Evolutionary conservation across 345 rosid species (phyloP), one percentile per base, ranked within the genome.

Genomic region (Eucalyptus pumila): DNA sequence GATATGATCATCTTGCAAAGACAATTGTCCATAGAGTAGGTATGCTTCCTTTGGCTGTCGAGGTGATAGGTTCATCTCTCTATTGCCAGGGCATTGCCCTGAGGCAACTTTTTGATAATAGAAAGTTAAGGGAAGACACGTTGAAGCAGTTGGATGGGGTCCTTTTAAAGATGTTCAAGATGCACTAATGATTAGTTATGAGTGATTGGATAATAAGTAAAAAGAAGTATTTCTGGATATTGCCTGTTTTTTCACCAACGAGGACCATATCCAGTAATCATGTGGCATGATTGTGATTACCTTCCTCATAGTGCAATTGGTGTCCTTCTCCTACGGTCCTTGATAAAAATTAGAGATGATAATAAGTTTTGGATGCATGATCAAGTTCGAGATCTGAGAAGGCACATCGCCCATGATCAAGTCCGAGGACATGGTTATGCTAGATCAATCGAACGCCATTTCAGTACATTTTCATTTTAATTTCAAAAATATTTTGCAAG

Each of bases 281-380:
- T 83, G 37, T 88, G 87, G 89, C 17, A 49, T 3, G 76, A 40
- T 1, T 81, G 2, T 16, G 12, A 76, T 76, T 72, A 37, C 47
- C 47, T 11, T 47, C 6, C 85, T 40, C 13, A 17, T 6, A 9
- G 30, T 8, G 87, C 76, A 56, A 11, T 88, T 4, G 11, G 23
- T 14, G 87, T 24, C 24, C 89, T 88, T 4, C 9, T 11, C 47
- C 42, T 9, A 30, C 2, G 13, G 26, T 21, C 89, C 42, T 56
- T 58, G 45, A 44, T 88, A 21, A 88, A 83, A 60, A 45, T 83
- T 5, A 50, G 2, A 12, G 26, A 69, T 32, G 80, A 83, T n/a
- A 37, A 83, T 3, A 88, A 10, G 49, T 56, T 88, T 34, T 56
- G 56, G 80, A 88, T 88, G 89, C 89, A 88, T 21, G 80, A 83